Base-by-base conservation (phyloP, 768 basidiomycete genomes). In the Psilocybe cubensis region DNA sequence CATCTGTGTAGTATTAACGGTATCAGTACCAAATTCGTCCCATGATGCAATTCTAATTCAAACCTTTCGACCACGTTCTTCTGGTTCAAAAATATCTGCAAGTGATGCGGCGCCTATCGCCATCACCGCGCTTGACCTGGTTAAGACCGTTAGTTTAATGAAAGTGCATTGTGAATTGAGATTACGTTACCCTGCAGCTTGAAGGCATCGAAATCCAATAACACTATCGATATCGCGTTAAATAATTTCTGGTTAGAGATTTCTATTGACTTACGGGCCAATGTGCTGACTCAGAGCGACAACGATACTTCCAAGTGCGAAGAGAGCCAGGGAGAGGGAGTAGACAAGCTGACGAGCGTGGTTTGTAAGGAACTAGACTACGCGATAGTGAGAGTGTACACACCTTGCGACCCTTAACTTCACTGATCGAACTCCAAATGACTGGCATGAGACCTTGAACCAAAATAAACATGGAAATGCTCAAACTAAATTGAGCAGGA, bases 321-420 rank as follows among this genome's bases (percentile, higher is more conserved):
- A 86, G 24, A 88, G 68, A 8, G 74, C 66, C 24, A 84, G 70
- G 10, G 85, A 83, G 11, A 76, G 50, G 1, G 86, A 61, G 63
- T 87, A 88, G 1, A 88, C 81, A 17, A 79, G 55, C 86, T 68
- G 12, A n/a, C n/a, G 14, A 14, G 38, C n/a, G 31, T 31, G n/a
- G n/a, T 28, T 8, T 8, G 12, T 4, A 43, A 41, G 7, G 21
- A 38, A 52, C 20, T 29, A n/a, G 28, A 29, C 21, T 21, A 5
- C 4, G 46, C 42, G 18, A n/a, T 28, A n/a, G 1, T 29, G 41
- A 31, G 9, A 27, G 42, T 6, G 17, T 5, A 58, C 77, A 20
- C 60, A 85, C 86, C 77, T 85, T 92, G 52, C 91, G 76, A 7
- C 91, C 92, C 65, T 84, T 86, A 28, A 93, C 81, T 70, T 94